These are phyloP conservation scores for Meredithiella fracta DNA, from an alignment of 2,329 filamentous ascomycete species.

Conservation along the genomic window DNA sequence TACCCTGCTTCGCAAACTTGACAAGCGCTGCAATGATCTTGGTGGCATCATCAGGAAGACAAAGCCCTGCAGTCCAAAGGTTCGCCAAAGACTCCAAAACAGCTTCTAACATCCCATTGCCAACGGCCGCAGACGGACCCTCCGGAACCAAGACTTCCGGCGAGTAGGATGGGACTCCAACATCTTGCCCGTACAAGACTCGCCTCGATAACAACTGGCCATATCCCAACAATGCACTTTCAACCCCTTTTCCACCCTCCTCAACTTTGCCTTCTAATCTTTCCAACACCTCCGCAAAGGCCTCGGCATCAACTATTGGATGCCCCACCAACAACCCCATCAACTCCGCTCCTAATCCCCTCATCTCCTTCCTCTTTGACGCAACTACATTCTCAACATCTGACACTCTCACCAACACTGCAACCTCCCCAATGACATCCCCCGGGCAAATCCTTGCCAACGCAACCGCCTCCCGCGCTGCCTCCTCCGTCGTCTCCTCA, in stretches of 20 bases:
- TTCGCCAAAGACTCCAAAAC: conserved; percentile 30
- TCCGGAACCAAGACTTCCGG: conserved; percentile 20
- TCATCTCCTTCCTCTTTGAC: conserved; percentile 56
- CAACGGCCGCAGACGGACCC: conserved; percentile 16
- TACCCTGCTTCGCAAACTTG: conserved; percentile 57
- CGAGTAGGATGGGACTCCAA: conserved; percentile 20
- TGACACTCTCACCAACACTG: conserved; percentile 36
- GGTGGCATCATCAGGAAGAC: conserved; percentile 18
- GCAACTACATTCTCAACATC: conserved; percentile 16
- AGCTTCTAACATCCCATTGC: conserved; percentile 26
- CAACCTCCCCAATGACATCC: background rate
- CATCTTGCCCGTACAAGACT: conserved; percentile 27
- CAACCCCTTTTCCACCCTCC: conserved; percentile 19
- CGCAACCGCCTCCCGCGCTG: conserved; percentile 36
- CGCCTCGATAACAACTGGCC: conserved; percentile 28
- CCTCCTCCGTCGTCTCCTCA: conserved; percentile 34
- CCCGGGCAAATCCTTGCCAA: conserved; percentile 36
- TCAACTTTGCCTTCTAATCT: background rate
- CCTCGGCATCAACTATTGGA: conserved; percentile 35
- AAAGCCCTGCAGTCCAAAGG: conserved; percentile 30
- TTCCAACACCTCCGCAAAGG: background rate
- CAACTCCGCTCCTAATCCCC: conserved; percentile 49
- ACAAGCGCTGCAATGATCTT: conserved; percentile 45
- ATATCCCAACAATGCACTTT: conserved; percentile 31
- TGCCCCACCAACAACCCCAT: conserved; percentile 37